A percentile compares a stretch with the other conserved stretches of the same genome.
Evolutionary conservation across 1,284 basidiomycete genomes (phyloP).

Genomic region (Wallemia ichthyophaga): DNA sequence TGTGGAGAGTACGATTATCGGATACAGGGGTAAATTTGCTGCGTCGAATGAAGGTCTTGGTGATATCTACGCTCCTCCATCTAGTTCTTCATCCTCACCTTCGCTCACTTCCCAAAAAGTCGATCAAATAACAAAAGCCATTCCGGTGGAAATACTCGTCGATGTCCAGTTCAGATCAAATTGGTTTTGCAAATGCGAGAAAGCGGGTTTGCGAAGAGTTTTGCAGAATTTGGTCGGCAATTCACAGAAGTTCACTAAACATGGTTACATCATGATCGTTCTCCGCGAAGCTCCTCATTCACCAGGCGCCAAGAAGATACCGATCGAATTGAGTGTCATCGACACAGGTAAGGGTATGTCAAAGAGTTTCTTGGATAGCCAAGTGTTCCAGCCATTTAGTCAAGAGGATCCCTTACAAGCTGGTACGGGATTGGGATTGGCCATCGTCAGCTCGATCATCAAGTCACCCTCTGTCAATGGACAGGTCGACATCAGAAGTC

Average conservation of each 20-base stretch:
- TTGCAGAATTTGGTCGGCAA: constrained; percentile 91
- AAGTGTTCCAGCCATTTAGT: constrained; percentile 87
- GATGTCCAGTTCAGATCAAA: constrained; percentile 41
- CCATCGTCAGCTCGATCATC: constrained; percentile 80
- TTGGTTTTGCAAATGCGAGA: constrained; percentile 69
- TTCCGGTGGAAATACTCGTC: constrained; percentile 51
- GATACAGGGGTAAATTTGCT: constrained; percentile 46
- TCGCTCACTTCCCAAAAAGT: constrained; percentile 18
- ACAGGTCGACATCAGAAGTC: constrained; percentile 48
- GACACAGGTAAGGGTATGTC: constrained; percentile 85
- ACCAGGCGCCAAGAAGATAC: constrained; percentile 29
- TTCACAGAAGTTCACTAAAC: constrained; percentile 64
- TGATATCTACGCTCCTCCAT: constrained; percentile 52
- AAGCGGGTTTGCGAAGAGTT: constrained; percentile 64
- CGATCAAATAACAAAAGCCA: constrained; percentile 15
- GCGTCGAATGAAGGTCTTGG: constrained; percentile 47
- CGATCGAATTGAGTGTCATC: constrained; percentile 52
- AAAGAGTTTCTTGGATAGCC: constrained; percentile 53
- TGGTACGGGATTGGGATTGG: constrained; percentile 39
- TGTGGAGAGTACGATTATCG: constrained; percentile 81
- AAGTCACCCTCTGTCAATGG: constrained; percentile 59
- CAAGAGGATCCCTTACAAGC: constrained; percentile 23
- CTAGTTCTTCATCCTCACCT: constrained; percentile 3
- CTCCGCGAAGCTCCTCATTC: constrained; percentile 36
- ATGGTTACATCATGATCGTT: constrained; percentile 61